A percentile compares a stretch with the other conserved stretches of the same genome.
These are phyloP conservation scores for Pythium dissimile DNA, from an alignment of 352 stramenopile genomes.

Conservation along the genomic window DNA sequence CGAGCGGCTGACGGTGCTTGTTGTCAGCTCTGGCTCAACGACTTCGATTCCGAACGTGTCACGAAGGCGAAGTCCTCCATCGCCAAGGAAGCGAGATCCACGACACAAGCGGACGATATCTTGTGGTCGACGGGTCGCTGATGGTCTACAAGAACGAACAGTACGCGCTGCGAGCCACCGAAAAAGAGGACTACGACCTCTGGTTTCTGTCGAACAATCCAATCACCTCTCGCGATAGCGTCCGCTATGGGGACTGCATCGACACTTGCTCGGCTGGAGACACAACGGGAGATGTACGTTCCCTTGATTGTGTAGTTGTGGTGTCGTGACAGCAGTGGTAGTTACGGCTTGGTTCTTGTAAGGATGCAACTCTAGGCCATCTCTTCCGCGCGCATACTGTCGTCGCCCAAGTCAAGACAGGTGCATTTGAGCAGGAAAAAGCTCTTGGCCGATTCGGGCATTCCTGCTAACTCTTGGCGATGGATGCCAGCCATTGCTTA, in stretches of 20 bases:
- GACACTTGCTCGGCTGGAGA: conserved; percentile 32
- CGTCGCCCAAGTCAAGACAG: conserved; percentile 40
- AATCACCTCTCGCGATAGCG: background rate
- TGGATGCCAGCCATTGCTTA: conserved; percentile 34
- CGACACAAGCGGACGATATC: conserved; percentile 34
- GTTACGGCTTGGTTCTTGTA: background rate
- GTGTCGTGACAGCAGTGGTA: background rate
- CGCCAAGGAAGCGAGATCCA: conserved; percentile 35
- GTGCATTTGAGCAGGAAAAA: conserved; percentile 10
- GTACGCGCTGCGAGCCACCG: conserved; percentile 10
- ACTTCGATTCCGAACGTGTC: conserved; percentile 29
- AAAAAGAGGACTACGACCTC: conserved; percentile 29
- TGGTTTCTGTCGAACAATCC: conserved; percentile 24
- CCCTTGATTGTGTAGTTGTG: background rate
- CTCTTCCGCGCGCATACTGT: conserved; percentile 35
- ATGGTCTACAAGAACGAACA: conserved; percentile 34
- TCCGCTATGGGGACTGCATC: conserved; percentile 37
- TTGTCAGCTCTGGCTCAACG: conserved; percentile 30
- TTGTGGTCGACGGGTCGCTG: conserved; percentile 41
- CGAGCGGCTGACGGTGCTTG: background rate
- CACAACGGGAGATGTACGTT: conserved; percentile 40
- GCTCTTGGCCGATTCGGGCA: background rate
- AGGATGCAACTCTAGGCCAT: conserved; percentile 33
- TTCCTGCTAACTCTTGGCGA: background rate
- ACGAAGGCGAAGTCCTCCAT: conserved; percentile 45